Conservation (phyloP, 345 rosid species). For the Syzygium grande region DNA sequence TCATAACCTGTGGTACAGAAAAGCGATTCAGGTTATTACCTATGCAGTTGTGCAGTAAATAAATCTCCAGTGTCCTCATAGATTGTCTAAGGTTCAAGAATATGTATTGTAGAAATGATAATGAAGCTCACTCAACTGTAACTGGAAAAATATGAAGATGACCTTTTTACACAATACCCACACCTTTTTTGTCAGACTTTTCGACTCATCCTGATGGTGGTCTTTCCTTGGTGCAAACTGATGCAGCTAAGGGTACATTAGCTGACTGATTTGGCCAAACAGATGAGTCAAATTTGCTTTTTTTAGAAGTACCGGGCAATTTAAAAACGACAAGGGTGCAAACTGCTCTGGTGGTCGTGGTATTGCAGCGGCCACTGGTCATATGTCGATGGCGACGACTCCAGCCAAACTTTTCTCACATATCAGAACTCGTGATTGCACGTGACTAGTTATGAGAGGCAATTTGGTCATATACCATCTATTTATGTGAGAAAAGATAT, state of each 20-base stretch:
- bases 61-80: not conserved
- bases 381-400: not conserved
- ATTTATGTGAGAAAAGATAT: not conserved
- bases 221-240: not conserved
- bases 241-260: not conserved
- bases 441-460: not conserved
- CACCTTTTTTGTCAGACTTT: not conserved
- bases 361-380: not conserved
- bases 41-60: not conserved
- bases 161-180: not conserved
- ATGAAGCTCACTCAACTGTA: not conserved
- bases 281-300: not conserved
- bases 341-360: not conserved
- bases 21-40: slow-evolving; percentile 80
- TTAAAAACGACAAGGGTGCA: not conserved
- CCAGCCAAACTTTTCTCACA: not conserved
- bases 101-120: not conserved
- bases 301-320: not conserved
- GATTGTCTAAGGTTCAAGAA: not conserved
- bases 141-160: not conserved
- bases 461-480: not conserved
- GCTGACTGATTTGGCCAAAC: not conserved
- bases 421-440: not conserved
- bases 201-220: not conserved
- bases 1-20: slow-evolving; percentile 92